Percentiles rank a stretch among this genome's conserved stretches.
Evolutionary conservation across 2,329 filamentous ascomycete species (phyloP).

Genomic region (Fusarium albidum): DNA sequence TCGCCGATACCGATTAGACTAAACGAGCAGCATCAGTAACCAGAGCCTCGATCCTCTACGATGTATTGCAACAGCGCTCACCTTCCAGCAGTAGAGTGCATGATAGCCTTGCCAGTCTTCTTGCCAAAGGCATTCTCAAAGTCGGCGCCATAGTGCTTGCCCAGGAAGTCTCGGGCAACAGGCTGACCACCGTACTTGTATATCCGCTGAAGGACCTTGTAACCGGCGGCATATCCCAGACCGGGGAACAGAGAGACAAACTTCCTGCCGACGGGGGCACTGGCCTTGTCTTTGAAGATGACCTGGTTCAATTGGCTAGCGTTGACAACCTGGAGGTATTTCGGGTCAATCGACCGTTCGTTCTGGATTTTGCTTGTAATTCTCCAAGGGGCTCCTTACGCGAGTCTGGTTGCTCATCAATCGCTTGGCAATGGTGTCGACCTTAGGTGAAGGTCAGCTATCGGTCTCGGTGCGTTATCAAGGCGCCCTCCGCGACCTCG

Average conservation of each 20-base stretch:
- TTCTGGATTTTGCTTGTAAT: slow-evolving; percentile 7
- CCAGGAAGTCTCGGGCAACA: slow-evolving; percentile 89
- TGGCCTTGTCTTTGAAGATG: slow-evolving; percentile 90
- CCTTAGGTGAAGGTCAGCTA: slow-evolving; percentile 57
- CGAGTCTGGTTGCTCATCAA: slow-evolving; percentile 95
- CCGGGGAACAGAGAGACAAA: slow-evolving; percentile 97
- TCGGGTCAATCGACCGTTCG: slow-evolving; percentile 26
- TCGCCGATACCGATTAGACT: slow-evolving; percentile 97
- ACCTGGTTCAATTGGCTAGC: slow-evolving; percentile 80
- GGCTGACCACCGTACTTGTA: slow-evolving; percentile 99
- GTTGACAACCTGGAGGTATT: slow-evolving; percentile 42
- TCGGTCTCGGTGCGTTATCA: slow-evolving; percentile 11
- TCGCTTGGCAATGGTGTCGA: slow-evolving; percentile 98
- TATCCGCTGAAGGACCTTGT: slow-evolving; percentile 95
- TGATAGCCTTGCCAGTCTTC: slow-evolving; percentile 96
- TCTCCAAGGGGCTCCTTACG: slow-evolving; percentile 61
- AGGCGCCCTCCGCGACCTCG: slow-evolving; percentile 6
- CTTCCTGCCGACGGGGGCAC: slow-evolving; percentile 74
- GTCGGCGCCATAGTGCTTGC: slow-evolving; percentile 77
- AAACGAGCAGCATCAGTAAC: slow-evolving; percentile 30
- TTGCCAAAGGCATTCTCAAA: slow-evolving; percentile 94
- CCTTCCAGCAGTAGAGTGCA: slow-evolving; percentile 96
- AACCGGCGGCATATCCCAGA: slow-evolving; percentile 95
- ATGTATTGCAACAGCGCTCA: slow-evolving; percentile 46
- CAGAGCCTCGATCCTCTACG: background rate